Evolutionary conservation across 2,329 filamentous ascomycete genomes (phyloP).

Genomic region (Ophiostoma sp.): DNA sequence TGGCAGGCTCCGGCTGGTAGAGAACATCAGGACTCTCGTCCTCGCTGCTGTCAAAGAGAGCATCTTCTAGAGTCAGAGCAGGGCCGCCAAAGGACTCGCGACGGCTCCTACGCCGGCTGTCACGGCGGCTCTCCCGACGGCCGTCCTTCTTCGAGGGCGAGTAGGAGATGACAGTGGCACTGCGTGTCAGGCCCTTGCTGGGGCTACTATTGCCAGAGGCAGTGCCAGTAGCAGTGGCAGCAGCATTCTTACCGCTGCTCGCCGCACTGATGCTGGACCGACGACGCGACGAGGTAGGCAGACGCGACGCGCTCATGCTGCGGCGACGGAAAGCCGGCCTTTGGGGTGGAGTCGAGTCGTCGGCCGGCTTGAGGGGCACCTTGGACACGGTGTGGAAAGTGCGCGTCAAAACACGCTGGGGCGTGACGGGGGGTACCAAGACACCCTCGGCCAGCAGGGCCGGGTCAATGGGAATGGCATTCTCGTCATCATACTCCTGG

Average conservation of each 20-base stretch:
- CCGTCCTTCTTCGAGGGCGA: conserved; percentile 49
- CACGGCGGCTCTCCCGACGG: conserved; percentile 17
- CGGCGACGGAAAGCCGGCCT: conserved; percentile 47
- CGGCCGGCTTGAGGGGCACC: conserved; percentile 70
- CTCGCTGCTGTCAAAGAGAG: conserved; percentile 15
- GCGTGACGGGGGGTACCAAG: conserved; percentile 53
- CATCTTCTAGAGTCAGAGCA: conserved; percentile 27
- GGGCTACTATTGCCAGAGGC: background rate
- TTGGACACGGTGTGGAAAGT: conserved; percentile 75
- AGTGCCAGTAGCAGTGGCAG: background rate
- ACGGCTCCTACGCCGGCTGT: conserved; percentile 26
- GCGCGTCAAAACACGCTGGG: conserved; percentile 52
- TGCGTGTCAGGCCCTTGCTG: conserved; percentile 43
- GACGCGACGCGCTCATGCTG: conserved; percentile 52
- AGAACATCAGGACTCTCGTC: conserved; percentile 7
- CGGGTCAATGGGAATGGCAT: conserved; percentile 58
- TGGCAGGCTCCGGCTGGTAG: background rate
- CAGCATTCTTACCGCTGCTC: background rate
- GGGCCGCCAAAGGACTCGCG: conserved; percentile 32
- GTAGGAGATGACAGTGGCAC: conserved; percentile 55
- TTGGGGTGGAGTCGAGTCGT: conserved; percentile 52
- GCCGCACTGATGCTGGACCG: conserved; percentile 24
- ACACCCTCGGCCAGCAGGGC: conserved; percentile 39
- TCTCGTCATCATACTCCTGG: conserved; percentile 68
- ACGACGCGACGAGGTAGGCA: conserved; percentile 45